Percentiles rank a stretch among this genome's conserved stretches.
phyloP scores from a whole-genome alignment of 2,329 filamentous ascomycete genomes.

The Fusarium proliferatum region DNA sequence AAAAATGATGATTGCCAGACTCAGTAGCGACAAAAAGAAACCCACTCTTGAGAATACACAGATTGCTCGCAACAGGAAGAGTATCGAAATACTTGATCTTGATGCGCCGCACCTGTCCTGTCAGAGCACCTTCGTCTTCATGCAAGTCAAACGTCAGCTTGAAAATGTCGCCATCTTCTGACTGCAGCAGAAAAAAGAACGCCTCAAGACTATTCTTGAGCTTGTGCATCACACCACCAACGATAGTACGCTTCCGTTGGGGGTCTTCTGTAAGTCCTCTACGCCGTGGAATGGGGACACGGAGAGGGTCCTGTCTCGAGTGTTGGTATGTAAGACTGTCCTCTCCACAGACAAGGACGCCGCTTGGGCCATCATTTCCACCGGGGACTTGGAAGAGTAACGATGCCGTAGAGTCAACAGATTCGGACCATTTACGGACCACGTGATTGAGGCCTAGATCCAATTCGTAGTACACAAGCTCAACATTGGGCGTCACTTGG shows the following conservation, averaged over 20 bases:
- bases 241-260: constrained; percentile 85
- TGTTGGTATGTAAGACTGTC: constrained; percentile 98
- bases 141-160: constrained; percentile 95
- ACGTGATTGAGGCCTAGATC: constrained; percentile 98
- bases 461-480: constrained; percentile 96
- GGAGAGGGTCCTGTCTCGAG: constrained; percentile 89
- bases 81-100: constrained; percentile 99
- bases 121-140: constrained; percentile 79
- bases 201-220: constrained; percentile 83
- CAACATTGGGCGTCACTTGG: constrained; percentile 83
- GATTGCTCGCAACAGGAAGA: constrained; percentile 84
- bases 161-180: constrained; percentile 96
- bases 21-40: constrained; percentile 94
- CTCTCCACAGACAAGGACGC: constrained; percentile 93
- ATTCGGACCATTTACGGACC: constrained; percentile 95
- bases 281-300: constrained; percentile 88
- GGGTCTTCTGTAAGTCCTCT: constrained; percentile 91
- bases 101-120: constrained; percentile 82
- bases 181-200: constrained; percentile 96
- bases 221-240: constrained; percentile 94
- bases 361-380: constrained; percentile 91
- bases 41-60: constrained; percentile 94
- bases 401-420: constrained; percentile 88
- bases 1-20: constrained; percentile 92
- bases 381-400: constrained; percentile 96